These are phyloP conservation scores for Populus deltoides DNA, from an alignment of 345 rosid genomes.

Conservation along the genomic window DNA sequence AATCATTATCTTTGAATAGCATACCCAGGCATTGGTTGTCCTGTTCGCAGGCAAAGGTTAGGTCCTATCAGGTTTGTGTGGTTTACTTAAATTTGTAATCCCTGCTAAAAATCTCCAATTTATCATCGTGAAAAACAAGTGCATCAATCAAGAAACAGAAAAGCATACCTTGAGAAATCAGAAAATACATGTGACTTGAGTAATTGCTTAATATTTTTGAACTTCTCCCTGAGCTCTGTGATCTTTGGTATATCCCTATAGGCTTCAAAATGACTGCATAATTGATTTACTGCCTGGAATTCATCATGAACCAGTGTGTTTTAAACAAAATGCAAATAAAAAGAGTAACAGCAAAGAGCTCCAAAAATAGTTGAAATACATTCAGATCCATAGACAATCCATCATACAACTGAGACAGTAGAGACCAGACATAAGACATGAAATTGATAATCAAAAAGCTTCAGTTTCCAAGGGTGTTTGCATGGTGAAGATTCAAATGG, in stretches of 20 bases:
- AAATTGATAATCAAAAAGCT: too few relatives aligned
- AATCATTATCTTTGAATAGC: too few relatives aligned
- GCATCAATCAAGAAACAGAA: neutral
- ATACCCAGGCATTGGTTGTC: too few relatives aligned
- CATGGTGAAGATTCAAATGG: too few relatives aligned
- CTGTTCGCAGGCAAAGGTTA: too few relatives aligned
- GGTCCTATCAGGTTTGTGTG: too few relatives aligned
- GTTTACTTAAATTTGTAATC: too few relatives aligned
- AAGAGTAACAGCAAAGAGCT: neutral
- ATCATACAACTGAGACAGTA: too few relatives aligned
- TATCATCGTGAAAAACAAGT: neutral
- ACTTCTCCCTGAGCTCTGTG: conserved; percentile 93
- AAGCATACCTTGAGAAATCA: conserved; percentile 83
- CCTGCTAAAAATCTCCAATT: too few relatives aligned
- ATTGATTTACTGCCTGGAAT: conserved; percentile 96
- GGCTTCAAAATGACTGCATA: conserved; percentile 96
- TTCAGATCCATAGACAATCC: neutral
- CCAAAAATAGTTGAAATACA: neutral
- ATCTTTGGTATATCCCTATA: conserved; percentile 96
- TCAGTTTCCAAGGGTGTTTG: too few relatives aligned
- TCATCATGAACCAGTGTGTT: conserved; percentile 19
- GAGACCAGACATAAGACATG: too few relatives aligned
- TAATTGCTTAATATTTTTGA: conserved; percentile 87
- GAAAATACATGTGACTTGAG: conserved; percentile 95
- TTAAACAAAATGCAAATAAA: conserved; percentile 4